These are phyloP conservation scores for Silene vulgaris DNA, from an alignment of 179 eudicot genomes.

Conservation along the genomic window DNA sequence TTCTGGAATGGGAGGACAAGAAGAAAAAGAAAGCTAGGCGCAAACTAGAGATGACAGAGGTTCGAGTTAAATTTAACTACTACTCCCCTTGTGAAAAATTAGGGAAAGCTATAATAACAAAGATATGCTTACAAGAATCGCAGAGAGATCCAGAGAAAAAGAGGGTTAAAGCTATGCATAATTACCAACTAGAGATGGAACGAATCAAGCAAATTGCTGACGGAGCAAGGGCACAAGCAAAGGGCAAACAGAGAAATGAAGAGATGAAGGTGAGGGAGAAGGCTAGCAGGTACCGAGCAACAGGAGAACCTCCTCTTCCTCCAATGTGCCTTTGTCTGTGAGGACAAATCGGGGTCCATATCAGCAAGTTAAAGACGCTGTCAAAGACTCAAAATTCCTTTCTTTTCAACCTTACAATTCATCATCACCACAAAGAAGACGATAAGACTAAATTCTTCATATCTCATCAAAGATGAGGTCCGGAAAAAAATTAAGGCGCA, in stretches of 20 bases:
- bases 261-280: constrained; percentile 49
- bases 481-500: not conserved
- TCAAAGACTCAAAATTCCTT: not conserved
- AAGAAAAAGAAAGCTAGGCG: constrained; percentile 68
- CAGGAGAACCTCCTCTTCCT: constrained; percentile 68
- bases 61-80: constrained; percentile 25
- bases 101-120: constrained; percentile 26
- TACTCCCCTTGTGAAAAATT: constrained; percentile 21
- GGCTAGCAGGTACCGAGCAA: constrained; percentile 35
- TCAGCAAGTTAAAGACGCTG: not conserved
- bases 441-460: not conserved
- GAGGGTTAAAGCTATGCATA: constrained; percentile 47
- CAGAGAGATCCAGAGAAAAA: constrained; percentile 54
- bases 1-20: constrained; percentile 70
- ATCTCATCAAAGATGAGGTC: constrained; percentile 1
- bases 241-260: constrained; percentile 53
- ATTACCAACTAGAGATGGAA: constrained; percentile 45
- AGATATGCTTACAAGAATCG: constrained; percentile 22
- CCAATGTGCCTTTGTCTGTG: constrained; percentile 63
- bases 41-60: constrained; percentile 54
- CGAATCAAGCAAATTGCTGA: constrained; percentile 52
- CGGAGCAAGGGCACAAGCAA: constrained; percentile 78
- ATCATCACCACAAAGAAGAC: not conserved
- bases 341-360: constrained; percentile 19
- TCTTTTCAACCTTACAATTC: not conserved